phyloP scores from a whole-genome alignment of 139 green algal species.

The Picocystis salinarum region DNA sequence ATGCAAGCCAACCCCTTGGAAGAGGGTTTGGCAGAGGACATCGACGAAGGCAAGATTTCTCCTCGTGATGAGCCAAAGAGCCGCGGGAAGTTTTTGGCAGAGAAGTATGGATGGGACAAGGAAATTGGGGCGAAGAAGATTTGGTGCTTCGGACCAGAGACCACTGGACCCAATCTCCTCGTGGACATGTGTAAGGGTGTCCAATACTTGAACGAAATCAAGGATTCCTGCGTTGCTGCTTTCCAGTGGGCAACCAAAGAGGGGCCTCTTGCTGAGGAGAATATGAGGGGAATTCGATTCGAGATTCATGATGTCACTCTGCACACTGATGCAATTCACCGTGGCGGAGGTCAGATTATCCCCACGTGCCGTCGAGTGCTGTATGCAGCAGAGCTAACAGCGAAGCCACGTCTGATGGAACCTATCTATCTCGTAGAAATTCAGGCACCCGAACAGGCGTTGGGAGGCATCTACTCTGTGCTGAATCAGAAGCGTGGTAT shows the following conservation, averaged over 20 bases:
- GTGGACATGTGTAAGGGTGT: constrained; percentile 96
- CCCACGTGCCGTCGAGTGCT: constrained; percentile 82
- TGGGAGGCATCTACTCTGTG: constrained; percentile 86
- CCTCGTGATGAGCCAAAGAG: constrained; percentile 62
- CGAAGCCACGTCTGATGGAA: constrained; percentile 77
- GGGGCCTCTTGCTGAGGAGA: constrained; percentile 92
- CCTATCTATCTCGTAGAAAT: constrained; percentile 99
- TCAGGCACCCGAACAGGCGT: constrained; percentile 81
- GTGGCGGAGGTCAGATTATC: constrained; percentile 97
- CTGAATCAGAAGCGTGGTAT: constrained; percentile 98
- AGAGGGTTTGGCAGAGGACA: constrained; percentile 89
- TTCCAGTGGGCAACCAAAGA: constrained; percentile 99
- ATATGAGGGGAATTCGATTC: constrained; percentile 92
- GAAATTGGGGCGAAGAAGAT: constrained; percentile 95
- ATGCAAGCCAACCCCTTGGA: constrained; percentile 79
- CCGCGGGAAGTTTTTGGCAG: constrained; percentile 69
- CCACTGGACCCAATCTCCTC: constrained; percentile 89
- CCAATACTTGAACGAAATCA: constrained; percentile 99
- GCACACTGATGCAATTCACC: constrained; percentile 96
- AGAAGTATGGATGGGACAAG: constrained; percentile 99
- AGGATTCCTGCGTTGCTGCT: constrained; percentile 85
- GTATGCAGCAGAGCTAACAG: constrained; percentile 82
- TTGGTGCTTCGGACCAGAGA: constrained; percentile 98
- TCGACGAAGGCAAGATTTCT: constrained; percentile 86
- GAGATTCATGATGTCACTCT: constrained; percentile 90